Conservation (phyloP, 192 early-diverging fungal species). For the Podila epicladia region DNA sequence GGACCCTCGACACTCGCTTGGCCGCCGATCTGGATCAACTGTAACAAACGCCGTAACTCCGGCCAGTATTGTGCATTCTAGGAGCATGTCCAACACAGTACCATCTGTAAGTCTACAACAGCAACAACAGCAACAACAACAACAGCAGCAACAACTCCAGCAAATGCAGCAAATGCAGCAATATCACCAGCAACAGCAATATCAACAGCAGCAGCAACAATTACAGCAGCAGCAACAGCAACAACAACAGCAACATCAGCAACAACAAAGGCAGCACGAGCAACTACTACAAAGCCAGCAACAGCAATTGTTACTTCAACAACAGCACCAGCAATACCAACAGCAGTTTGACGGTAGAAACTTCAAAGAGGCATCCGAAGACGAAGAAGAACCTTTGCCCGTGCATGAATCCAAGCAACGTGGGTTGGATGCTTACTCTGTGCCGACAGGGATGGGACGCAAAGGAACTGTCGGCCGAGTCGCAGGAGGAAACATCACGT, state of each 20-base stretch:
- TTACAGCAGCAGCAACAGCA: constrained; percentile 20
- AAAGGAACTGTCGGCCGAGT: constrained; percentile 29
- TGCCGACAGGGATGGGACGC: constrained; percentile 56
- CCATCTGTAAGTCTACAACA: constrained; percentile 13
- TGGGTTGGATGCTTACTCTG: constrained; percentile 80
- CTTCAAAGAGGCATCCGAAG: constrained; percentile 52
- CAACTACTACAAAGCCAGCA: not conserved
- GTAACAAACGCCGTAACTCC: constrained; percentile 6
- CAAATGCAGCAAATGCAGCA: constrained; percentile 19
- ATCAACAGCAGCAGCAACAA: constrained; percentile 22
- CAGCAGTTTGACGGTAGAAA: constrained; percentile 27
- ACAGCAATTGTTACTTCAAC: constrained; percentile 15
- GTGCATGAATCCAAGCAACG: constrained; percentile 41
- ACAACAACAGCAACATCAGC: constrained; percentile 23
- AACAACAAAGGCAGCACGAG: constrained; percentile 16
- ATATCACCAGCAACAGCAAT: constrained; percentile 21
- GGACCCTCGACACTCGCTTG: constrained; percentile 41
- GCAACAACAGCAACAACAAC: constrained; percentile 25
- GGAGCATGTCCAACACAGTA: constrained; percentile 34
- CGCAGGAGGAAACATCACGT: constrained; percentile 4
- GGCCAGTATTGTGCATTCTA: constrained; percentile 24
- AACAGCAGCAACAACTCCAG: constrained; percentile 16
- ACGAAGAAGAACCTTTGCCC: constrained; percentile 51
- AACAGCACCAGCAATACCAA: constrained; percentile 27
- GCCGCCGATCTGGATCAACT: constrained; percentile 36